phyloP scores from a whole-genome alignment of 108 stramenopile species.

The Nitzschia palea region DNA sequence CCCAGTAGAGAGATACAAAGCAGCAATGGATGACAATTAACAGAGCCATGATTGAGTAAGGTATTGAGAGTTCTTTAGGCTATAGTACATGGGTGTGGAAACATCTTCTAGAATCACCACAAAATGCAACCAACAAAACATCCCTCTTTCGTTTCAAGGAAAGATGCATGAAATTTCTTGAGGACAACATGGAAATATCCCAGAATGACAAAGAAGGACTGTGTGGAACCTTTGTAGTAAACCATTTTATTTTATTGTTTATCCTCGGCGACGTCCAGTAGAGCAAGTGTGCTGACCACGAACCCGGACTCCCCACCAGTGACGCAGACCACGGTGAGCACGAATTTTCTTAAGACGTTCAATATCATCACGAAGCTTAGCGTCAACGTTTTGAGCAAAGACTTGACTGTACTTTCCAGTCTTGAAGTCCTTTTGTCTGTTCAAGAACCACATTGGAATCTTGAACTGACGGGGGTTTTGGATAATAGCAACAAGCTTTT shows the following conservation, averaged over 20 bases:
- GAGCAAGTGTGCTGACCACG: slow-evolving; percentile 99
- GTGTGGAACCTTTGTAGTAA: no score
- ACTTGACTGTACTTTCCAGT: slow-evolving; percentile 98
- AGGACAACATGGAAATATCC: no score
- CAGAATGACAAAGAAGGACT: no score
- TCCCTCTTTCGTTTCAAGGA: no score
- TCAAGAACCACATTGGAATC: slow-evolving; percentile 99
- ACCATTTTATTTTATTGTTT: slow-evolving; percentile 11
- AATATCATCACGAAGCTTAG: slow-evolving; percentile 98
- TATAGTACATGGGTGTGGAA: no score
- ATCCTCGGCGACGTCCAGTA: slow-evolving; percentile 88
- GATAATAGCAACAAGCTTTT: slow-evolving; percentile 99
- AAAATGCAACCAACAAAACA: no score
- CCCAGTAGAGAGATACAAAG: no score
- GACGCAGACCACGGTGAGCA: slow-evolving; percentile 99
- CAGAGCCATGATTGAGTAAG: no score
- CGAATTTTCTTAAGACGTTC: slow-evolving; percentile 98
- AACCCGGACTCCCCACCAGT: slow-evolving; percentile 99
- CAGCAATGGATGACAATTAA: no score
- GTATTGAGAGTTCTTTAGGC: no score
- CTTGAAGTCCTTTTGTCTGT: slow-evolving; percentile 99
- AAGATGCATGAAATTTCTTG: no score
- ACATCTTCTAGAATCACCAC: no score
- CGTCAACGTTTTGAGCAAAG: slow-evolving; percentile 95
- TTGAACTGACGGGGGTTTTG: slow-evolving; percentile 98